Conservation (phyloP, 352 stramenopile genomes). For the Globisporangium paroecandrum region DNA sequence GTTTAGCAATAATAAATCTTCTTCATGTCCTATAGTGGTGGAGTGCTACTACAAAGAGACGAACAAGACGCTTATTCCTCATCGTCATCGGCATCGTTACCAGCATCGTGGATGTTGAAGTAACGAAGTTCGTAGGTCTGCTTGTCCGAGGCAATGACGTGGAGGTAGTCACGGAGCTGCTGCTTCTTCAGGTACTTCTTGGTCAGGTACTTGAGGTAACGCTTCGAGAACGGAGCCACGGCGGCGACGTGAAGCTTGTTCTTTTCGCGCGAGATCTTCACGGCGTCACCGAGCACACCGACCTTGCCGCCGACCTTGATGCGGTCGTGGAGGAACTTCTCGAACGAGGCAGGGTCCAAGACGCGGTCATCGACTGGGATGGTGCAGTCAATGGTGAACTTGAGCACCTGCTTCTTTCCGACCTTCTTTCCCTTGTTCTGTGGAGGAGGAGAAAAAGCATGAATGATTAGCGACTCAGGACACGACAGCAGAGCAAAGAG, state of each 20-base stretch:
- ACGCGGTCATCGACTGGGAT: slow-evolving; percentile 99
- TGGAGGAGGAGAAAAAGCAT: background rate
- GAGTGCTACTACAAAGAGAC: background rate
- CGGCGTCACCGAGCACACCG: slow-evolving; percentile 92
- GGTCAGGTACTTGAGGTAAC: slow-evolving; percentile 99
- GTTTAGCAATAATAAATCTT: slow-evolving; percentile 11
- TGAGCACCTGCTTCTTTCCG: slow-evolving; percentile 88
- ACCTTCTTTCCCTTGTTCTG: slow-evolving; percentile 87
- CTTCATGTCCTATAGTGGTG: background rate
- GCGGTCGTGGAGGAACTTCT: slow-evolving; percentile 99
- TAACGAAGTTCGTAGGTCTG: slow-evolving; percentile 99
- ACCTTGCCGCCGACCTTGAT: slow-evolving; percentile 99
- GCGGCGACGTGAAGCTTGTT: slow-evolving; percentile 95
- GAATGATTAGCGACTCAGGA: slow-evolving; percentile 11
- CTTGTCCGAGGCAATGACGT: slow-evolving; percentile 98
- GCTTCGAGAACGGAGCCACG: slow-evolving; percentile 96
- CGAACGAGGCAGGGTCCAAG: slow-evolving; percentile 98
- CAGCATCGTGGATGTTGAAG: slow-evolving; percentile 96
- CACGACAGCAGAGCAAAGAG: background rate
- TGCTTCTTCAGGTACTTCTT: slow-evolving; percentile 99
- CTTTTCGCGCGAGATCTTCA: slow-evolving; percentile 96
- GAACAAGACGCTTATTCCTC: slow-evolving; percentile 70
- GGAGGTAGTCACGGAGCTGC: slow-evolving; percentile 99
- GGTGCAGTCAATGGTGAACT: slow-evolving; percentile 94
- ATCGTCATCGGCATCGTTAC: slow-evolving; percentile 88